These are phyloP conservation scores for Eucalyptus melliodora DNA, from an alignment of 345 rosid genomes.

Conservation along the genomic window DNA sequence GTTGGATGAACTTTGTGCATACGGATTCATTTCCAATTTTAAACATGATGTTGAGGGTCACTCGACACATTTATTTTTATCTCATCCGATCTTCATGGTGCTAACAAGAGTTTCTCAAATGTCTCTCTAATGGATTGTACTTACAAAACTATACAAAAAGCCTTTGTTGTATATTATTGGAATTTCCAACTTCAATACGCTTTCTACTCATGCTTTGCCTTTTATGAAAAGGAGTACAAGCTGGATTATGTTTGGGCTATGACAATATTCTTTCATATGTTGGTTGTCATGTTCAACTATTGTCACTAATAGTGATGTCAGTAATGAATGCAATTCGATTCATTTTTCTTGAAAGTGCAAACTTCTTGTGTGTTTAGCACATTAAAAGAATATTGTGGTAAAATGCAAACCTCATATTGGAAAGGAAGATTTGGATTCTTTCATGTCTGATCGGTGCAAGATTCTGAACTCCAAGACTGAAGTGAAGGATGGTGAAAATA, in stretches of 20 bases:
- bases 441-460: not conserved
- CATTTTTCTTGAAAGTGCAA: not conserved
- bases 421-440: not conserved
- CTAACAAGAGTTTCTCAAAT: not conserved
- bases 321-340: not conserved
- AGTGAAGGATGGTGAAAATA: not conserved
- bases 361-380: not conserved
- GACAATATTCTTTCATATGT: not conserved
- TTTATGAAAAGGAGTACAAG: not conserved
- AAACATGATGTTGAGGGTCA: not conserved
- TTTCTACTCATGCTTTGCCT: not conserved
- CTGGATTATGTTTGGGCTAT: not conserved
- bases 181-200: not conserved
- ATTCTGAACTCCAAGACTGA: not conserved
- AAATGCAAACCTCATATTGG: not conserved
- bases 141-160: not conserved
- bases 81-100: not conserved
- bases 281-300: not conserved
- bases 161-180: not conserved
- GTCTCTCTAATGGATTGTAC: not conserved
- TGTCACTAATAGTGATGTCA: not conserved
- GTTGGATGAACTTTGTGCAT: not conserved
- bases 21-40: not conserved
- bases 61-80: not conserved
- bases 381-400: not conserved